These are phyloP conservation scores for Podospora australis DNA, from an alignment of 495 filamentous ascomycete genomes.

Conservation along the genomic window DNA sequence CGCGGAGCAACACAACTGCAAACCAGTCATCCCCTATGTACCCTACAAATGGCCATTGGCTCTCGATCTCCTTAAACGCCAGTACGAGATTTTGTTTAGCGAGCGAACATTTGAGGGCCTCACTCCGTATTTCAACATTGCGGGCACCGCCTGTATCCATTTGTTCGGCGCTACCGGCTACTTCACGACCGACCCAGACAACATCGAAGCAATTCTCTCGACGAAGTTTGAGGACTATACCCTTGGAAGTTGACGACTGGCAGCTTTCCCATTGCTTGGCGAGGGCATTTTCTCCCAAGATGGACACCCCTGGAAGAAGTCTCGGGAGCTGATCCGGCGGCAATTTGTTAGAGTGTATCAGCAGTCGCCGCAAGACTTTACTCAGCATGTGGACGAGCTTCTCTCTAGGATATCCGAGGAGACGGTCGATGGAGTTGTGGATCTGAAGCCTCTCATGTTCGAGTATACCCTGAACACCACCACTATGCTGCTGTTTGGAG, in stretches of 20 bases:
- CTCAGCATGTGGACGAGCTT: conserved; percentile 38
- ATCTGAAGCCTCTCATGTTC: conserved; percentile 47
- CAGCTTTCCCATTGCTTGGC: conserved; percentile 37
- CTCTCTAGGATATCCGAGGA: conserved; percentile 21
- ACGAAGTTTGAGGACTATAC: conserved; percentile 34
- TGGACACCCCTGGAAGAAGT: conserved; percentile 46
- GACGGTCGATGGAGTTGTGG: conserved; percentile 29
- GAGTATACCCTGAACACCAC: conserved; percentile 44
- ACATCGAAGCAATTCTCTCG: conserved; percentile 36
- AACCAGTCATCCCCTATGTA: conserved; percentile 2
- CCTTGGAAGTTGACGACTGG: conserved; percentile 29
- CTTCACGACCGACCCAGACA: conserved; percentile 34
- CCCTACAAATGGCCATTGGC: conserved; percentile 8
- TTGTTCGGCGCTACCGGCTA: conserved; percentile 24
- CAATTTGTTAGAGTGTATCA: conserved; percentile 39
- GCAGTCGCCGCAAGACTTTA: conserved; percentile 16
- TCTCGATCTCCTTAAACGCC: conserved; percentile 5
- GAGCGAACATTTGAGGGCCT: conserved; percentile 5
- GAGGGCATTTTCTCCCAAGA: conserved; percentile 53
- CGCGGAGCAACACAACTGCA: conserved; percentile 5
- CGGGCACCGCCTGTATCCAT: conserved; percentile 6
- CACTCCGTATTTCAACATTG: conserved; percentile 11
- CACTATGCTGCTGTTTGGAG: conserved; percentile 41
- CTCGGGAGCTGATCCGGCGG: conserved; percentile 48
- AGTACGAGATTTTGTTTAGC: background rate